Conservation (phyloP, 2,329 filamentous ascomycete species). For the Cladosporium sp. region DNA sequence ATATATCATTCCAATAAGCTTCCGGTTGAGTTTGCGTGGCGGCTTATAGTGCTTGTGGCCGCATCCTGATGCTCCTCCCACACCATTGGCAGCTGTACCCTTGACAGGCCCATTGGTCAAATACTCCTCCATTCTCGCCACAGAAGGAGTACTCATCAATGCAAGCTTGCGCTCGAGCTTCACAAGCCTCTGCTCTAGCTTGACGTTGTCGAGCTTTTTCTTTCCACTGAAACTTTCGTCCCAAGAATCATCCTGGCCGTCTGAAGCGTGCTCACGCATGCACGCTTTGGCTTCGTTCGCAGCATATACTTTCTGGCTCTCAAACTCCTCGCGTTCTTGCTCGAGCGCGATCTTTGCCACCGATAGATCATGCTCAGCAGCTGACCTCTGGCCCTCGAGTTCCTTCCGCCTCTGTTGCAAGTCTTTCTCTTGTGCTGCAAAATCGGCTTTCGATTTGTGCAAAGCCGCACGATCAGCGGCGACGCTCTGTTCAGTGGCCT, state of each 20-base stretch:
- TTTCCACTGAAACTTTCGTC: not conserved
- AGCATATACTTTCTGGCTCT: not conserved
- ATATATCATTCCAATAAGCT: slow-evolving; percentile 7
- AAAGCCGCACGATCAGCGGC: slow-evolving; percentile 7
- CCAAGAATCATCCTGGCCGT: not conserved
- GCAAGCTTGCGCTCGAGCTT: slow-evolving; percentile 5
- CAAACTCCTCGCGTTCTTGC: not conserved
- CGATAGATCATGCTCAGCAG: not conserved
- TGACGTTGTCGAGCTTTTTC: slow-evolving; percentile 6
- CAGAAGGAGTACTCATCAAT: not conserved
- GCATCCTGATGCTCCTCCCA: not conserved
- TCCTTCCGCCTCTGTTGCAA: slow-evolving; percentile 5
- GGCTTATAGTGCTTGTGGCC: slow-evolving; percentile 14
- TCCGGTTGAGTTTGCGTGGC: slow-evolving; percentile 8
- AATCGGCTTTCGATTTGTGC: not conserved
- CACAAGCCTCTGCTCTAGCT: not conserved
- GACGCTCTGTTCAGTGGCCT: not conserved
- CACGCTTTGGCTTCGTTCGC: too few species aligned
- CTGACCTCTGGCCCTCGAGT: not conserved
- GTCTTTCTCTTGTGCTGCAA: slow-evolving; percentile 1
- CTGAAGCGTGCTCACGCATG: not conserved
- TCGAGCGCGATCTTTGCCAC: not conserved
- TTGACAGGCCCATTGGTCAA: not conserved
- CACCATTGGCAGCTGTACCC: not conserved
- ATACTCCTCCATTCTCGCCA: too few species aligned